These are phyloP conservation scores for Ormosia semicastrata DNA, from an alignment of 306 rosid species.

Conservation along the genomic window DNA sequence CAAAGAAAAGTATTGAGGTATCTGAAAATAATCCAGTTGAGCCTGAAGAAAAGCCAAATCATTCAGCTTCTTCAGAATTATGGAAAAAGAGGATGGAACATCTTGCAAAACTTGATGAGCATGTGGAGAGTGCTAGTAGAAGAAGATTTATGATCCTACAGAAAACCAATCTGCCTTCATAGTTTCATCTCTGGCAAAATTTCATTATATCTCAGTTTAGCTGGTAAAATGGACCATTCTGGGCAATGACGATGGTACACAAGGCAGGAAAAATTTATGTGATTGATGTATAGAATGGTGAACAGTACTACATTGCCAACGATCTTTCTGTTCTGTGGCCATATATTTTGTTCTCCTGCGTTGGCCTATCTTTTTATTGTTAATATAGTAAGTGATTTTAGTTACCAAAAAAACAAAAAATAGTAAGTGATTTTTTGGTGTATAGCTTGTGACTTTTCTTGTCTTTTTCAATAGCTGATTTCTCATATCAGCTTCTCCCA, in stretches of 20 bases:
- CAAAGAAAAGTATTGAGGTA: slow-evolving; percentile 25
- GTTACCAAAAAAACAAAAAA: too few relatives aligned
- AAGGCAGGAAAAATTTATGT: neutral
- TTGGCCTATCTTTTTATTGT: neutral
- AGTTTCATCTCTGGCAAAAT: neutral
- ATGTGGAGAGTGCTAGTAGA: slow-evolving; percentile 59
- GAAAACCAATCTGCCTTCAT: slow-evolving; percentile 46
- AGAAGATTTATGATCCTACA: slow-evolving; percentile 73
- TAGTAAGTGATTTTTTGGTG: too few relatives aligned
- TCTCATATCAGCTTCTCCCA: neutral
- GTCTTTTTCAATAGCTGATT: neutral
- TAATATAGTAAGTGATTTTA: neutral
- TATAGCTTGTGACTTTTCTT: neutral
- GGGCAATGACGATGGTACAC: neutral
- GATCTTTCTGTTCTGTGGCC: neutral
- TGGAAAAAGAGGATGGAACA: slow-evolving; percentile 78
- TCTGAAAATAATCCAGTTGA: slow-evolving; percentile 32
- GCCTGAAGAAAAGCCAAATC: slow-evolving; percentile 20
- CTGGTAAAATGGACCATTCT: neutral
- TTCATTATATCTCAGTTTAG: neutral
- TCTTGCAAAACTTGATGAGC: slow-evolving; percentile 81
- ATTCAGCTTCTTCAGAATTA: slow-evolving; percentile 40
- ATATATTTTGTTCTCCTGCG: neutral
- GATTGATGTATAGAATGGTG: neutral
- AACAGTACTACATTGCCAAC: neutral